Base-by-base conservation (phyloP, 257 asterid genomes). In the Parsonsia alboflavescens region DNA sequence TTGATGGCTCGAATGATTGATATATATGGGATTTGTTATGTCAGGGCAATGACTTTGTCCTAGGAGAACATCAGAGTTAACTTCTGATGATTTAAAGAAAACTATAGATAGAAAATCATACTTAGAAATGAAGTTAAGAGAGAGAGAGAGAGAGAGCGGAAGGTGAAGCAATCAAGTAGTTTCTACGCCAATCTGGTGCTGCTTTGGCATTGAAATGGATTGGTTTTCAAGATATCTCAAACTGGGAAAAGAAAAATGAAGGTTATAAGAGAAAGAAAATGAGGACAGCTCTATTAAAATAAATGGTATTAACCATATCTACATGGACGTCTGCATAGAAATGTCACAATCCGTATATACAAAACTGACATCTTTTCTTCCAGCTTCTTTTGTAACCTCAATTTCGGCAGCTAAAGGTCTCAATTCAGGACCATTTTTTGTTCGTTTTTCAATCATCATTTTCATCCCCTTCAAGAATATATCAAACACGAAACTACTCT, bases 121-220 rank as follows among this genome's bases (percentile, higher is more conserved):
- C 88, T 88, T 88, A 65, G 81, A 78, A 73, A 44, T 84, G 24
- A 90, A 92, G 93, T 80, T 65, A 41, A 72, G 59, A 79, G 44
- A 54, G 70, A 53, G 73, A 78, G 73, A 70, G 85, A 61, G 76
- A 9, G 74, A 64, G 75, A 67, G 15, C 24, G 75, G 46, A 48
- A 41, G 81, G 71, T 17, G 78, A 75, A 81, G 84, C 30, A 81
- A 83, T 90, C 82, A 86, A 86, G 96, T 88, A 84, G 85, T 72
- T 84, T 81, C 77, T 84, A 87, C 75, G 96, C 91, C 87, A 92
- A 84, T 73, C 64, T 81, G 84, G 80, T 84, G 87, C 67, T 82
- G 86, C 79, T 85, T 82, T 73, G 80, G 82, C 75, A 82, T 74
- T 71, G 84, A 74, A 75, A 6, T 88, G 72, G 86, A 87, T 91